A percentile compares a stretch with the other conserved stretches of the same genome.
Conservation (phyloP, 2,329 filamentous ascomycete genomes). For the Gliomastix tumulicola region DNA sequence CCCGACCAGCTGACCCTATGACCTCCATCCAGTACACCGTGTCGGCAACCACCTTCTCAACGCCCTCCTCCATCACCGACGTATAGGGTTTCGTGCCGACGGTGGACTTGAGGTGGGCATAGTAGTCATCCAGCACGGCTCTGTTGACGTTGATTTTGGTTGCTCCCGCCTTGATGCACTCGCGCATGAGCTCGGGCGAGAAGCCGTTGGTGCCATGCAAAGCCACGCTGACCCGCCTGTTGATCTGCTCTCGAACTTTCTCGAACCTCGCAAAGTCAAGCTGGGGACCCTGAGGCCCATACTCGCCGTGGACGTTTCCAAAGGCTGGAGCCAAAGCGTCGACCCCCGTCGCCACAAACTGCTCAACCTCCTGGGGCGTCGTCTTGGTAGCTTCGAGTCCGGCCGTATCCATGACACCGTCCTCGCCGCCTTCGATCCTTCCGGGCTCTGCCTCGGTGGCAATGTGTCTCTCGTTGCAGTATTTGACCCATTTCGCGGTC, state of each 20-base stretch:
- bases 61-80: conserved; percentile 29
- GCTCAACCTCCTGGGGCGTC: conserved; percentile 60
- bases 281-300: conserved; percentile 57
- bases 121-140: conserved; percentile 28
- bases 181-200: conserved; percentile 33
- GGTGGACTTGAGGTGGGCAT: conserved; percentile 25
- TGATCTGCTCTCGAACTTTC: conserved; percentile 15
- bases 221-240: conserved; percentile 32
- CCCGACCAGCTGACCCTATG: not conserved
- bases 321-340: conserved; percentile 70
- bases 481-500: conserved; percentile 52
- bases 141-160: conserved; percentile 53
- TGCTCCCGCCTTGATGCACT: conserved; percentile 43
- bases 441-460: conserved; percentile 57
- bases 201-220: conserved; percentile 53
- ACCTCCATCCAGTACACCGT: conserved; percentile 4
- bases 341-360: conserved; percentile 66
- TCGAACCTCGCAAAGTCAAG: conserved; percentile 36
- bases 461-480: conserved; percentile 56
- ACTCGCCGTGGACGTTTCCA: conserved; percentile 71
- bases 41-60: conserved; percentile 13
- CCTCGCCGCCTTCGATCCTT: conserved; percentile 43
- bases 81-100: conserved; percentile 17
- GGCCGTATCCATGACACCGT: conserved; percentile 58
- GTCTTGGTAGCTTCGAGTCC: conserved; percentile 47